Conservation (phyloP, 2,329 filamentous ascomycete genomes). For the Neofusicoccum ribis region DNA sequence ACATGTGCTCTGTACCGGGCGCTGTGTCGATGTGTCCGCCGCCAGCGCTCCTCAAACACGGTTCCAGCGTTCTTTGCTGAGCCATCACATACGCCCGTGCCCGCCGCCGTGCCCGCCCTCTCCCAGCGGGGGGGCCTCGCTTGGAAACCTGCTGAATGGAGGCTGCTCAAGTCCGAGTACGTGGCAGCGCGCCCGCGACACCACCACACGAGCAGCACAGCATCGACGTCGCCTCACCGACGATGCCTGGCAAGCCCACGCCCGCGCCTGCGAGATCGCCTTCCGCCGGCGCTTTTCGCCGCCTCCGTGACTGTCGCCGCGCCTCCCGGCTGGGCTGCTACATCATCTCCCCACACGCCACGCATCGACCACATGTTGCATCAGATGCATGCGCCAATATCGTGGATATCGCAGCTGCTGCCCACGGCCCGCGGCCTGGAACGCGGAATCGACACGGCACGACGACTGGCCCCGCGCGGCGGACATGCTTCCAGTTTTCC, state of each 20-base stretch:
- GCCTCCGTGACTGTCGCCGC: neutral
- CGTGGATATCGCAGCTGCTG: slow-evolving; percentile 2
- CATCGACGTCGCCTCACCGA: neutral
- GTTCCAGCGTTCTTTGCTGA: neutral
- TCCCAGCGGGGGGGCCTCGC: neutral
- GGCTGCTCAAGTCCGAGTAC: neutral
- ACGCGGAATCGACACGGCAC: neutral
- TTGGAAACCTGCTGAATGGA: slow-evolving; percentile 1
- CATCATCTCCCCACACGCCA: neutral
- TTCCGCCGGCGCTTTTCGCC: neutral
- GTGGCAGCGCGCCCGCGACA: slow-evolving; percentile 2
- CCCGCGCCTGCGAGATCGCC: neutral
- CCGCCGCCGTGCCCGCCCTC: neutral
- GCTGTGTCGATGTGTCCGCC: neutral
- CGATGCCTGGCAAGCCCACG: too few species aligned
- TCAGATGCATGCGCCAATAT: slow-evolving; percentile 13
- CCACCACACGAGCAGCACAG: neutral
- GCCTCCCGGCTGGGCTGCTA: neutral
- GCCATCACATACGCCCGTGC: slow-evolving; percentile 11
- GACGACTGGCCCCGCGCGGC: neutral
- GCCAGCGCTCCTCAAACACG: slow-evolving; percentile 1
- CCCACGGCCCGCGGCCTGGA: neutral
- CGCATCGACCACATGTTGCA: slow-evolving; percentile 7
- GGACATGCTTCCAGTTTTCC: slow-evolving; percentile 14
- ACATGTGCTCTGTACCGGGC: slow-evolving; percentile 3